A percentile compares a stretch with the other conserved stretches of the same genome.
Evolutionary conservation across 148 eudicot species (phyloP).

Genomic region (Vaccinium darrowii): DNA sequence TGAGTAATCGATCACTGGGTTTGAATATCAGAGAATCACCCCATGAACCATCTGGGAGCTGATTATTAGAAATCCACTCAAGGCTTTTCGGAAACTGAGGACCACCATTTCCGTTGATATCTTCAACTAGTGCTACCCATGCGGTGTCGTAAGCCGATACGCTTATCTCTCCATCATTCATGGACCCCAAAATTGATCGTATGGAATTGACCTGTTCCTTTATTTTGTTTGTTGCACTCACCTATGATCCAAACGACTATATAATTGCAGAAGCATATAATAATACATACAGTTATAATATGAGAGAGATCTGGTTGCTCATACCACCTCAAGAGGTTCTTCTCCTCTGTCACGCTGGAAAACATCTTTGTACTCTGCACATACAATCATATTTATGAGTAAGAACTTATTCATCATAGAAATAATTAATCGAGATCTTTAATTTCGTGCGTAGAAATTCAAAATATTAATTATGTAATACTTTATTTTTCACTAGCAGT

Average conservation of each 20-base stretch:
- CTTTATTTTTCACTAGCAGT: no score
- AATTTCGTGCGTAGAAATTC: no score
- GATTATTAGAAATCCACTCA: conserved; percentile 70
- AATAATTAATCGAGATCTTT: no score
- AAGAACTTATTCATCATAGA: no score
- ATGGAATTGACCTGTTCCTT: conserved; percentile 18
- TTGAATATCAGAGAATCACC: conserved; percentile 50
- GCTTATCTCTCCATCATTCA: conserved; percentile 45
- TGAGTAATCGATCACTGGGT: conserved; percentile 64
- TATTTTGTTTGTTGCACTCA: background rate
- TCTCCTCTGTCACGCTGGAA: no score
- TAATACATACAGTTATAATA: no score
- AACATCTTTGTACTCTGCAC: no score
- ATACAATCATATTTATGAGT: no score
- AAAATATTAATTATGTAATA: no score
- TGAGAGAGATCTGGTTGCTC: no score
- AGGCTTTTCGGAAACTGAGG: conserved; percentile 74
- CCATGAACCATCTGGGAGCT: conserved; percentile 84
- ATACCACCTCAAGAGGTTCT: no score
- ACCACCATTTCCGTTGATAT: conserved; percentile 26
- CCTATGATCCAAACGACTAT: background rate
- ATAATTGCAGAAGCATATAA: no score
- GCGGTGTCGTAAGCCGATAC: conserved; percentile 55
- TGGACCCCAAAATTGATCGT: conserved; percentile 28
- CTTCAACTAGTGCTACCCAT: conserved; percentile 78